Conservation (phyloP, 1,139 yeast genomes). For the Taphrina wiesneri region DNA sequence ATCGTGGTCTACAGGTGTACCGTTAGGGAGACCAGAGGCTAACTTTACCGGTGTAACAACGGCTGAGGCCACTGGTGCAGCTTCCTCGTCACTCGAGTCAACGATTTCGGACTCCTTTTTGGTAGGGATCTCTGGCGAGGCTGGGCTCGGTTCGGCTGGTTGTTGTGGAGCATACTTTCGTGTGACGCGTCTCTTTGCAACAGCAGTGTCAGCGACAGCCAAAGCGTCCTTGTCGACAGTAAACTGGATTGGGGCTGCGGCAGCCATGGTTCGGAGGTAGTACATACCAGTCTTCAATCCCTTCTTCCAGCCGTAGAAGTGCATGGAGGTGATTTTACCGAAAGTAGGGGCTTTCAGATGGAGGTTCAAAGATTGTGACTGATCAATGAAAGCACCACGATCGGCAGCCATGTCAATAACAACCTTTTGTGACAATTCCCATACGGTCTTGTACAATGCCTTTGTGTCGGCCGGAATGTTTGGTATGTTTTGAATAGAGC, state of each 20-base stretch:
- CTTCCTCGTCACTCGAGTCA: constrained; percentile 38
- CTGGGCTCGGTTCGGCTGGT: constrained; percentile 35
- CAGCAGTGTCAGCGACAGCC: constrained; percentile 42
- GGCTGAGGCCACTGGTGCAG: constrained; percentile 39
- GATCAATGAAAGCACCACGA: constrained; percentile 89
- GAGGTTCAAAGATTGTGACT: constrained; percentile 87
- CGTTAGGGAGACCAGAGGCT: constrained; percentile 28
- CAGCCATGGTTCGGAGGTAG: constrained; percentile 92
- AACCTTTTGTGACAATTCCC: constrained; percentile 90
- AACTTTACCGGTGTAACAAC: constrained; percentile 23
- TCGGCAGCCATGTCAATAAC: constrained; percentile 96
- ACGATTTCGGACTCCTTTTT: constrained; percentile 27
- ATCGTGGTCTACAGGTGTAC: constrained; percentile 36
- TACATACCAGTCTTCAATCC: constrained; percentile 98
- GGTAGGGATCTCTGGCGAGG: constrained; percentile 27
- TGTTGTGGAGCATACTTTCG: constrained; percentile 40
- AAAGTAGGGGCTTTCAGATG: constrained; percentile 83
- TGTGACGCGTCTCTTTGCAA: constrained; percentile 33
- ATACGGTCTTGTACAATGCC: constrained; percentile 83
- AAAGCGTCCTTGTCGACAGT: constrained; percentile 68
- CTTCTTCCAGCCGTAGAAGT: constrained; percentile 95
- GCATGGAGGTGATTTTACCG: constrained; percentile 96
- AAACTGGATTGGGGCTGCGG: constrained; percentile 89
- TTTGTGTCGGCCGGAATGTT: constrained; percentile 77
- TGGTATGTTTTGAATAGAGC: constrained; percentile 78